Conservation (phyloP, 1,284 basidiomycete species). For the Cutaneotrichosporon cutaneum region DNA sequence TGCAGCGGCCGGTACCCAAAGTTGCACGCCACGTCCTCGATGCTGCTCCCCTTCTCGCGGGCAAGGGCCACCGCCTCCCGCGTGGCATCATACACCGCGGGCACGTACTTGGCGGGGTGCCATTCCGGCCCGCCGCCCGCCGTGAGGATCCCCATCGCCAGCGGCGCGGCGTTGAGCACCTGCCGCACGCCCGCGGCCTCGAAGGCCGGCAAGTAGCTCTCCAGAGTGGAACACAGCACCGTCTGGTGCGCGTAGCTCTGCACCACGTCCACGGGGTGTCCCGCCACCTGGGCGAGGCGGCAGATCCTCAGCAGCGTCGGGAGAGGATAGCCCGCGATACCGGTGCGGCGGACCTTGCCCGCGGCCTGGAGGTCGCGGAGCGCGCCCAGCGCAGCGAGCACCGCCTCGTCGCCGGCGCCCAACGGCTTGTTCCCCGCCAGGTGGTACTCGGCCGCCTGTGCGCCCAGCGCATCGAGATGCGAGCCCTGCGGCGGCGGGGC, state of each 20-base stretch:
- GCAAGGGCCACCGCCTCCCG: conserved; percentile 33
- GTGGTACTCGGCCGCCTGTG: conserved; percentile 9
- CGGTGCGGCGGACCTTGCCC: conserved; percentile 75
- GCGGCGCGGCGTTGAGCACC: conserved; percentile 80
- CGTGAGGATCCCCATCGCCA: conserved; percentile 87
- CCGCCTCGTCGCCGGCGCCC: conserved; percentile 74
- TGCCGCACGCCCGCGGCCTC: conserved; percentile 64
- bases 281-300: conserved; percentile 65
- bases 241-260: conserved; percentile 85
- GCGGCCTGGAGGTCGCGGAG: conserved; percentile 73
- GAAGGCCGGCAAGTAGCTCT: conserved; percentile 63
- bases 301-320: conserved; percentile 81
- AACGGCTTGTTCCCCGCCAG: conserved; percentile 27
- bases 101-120: conserved; percentile 68
- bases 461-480: conserved; percentile 57
- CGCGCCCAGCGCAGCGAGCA: conserved; percentile 71
- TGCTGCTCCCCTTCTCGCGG: conserved; percentile 40
- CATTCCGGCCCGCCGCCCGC: conserved; percentile 64
- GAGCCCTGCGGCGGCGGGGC: conserved; percentile 48
- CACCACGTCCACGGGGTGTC: conserved; percentile 68
- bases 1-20: conserved; percentile 63
- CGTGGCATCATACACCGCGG: conserved; percentile 27
- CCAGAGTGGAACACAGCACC: conserved; percentile 72
- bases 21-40: conserved; percentile 70
- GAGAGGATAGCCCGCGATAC: conserved; percentile 85